Percentiles rank a stretch among this genome's conserved stretches.
Conservation (phyloP, 257 asterid species). For the Jasminum sambac region DNA sequence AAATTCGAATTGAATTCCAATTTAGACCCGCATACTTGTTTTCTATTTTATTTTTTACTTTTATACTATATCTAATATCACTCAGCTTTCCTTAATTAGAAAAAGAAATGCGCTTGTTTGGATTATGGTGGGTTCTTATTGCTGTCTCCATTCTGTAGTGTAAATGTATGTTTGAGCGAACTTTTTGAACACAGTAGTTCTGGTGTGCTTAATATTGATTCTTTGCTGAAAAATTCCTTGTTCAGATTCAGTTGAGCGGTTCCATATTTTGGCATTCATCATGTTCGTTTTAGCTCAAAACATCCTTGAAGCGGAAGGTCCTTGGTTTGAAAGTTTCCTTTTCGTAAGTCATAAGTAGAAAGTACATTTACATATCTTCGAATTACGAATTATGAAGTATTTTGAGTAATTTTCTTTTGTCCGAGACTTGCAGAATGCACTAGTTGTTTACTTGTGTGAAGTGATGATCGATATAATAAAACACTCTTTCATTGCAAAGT, state of each 20-base stretch:
- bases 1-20: too few species aligned
- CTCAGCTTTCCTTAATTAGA: neutral
- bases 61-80: neutral
- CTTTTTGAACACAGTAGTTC: neutral
- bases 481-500: slow-evolving; percentile 92
- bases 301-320: slow-evolving; percentile 91
- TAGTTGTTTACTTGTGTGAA: slow-evolving; percentile 79
- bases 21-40: too few species aligned
- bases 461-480: slow-evolving; percentile 87
- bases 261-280: slow-evolving; percentile 90
- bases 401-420: slow-evolving; percentile 20
- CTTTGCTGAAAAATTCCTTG: slow-evolving; percentile 22
- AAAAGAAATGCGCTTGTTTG: neutral
- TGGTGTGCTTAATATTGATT: slow-evolving; percentile 21
- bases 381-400: slow-evolving; percentile 3
- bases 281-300: slow-evolving; percentile 96
- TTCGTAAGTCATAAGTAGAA: slow-evolving; percentile 51
- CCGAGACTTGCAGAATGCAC: slow-evolving; percentile 74
- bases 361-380: slow-evolving; percentile 7
- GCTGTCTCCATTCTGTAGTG: neutral
- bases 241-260: slow-evolving; percentile 93
- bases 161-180: neutral
- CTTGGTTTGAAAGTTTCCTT: slow-evolving; percentile 87
- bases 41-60: neutral
- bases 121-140: neutral